A percentile compares a stretch with the other conserved stretches of the same genome.
phyloP scores from a whole-genome alignment of 2,329 filamentous ascomycete genomes.

The Domatiomyces catenatus region DNA sequence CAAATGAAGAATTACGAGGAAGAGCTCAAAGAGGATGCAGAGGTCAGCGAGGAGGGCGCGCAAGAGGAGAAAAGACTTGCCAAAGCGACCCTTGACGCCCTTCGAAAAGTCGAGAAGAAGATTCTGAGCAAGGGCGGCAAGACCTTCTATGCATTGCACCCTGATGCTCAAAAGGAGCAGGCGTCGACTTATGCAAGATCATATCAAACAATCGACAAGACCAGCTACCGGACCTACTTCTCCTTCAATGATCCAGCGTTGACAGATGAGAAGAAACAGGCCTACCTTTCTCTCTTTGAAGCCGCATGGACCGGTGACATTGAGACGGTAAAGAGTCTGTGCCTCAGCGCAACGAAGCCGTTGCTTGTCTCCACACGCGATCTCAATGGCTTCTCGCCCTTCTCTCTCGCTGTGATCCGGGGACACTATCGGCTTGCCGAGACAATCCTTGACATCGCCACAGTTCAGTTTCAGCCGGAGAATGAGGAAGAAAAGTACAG shows the following conservation, averaged over 20 bases:
- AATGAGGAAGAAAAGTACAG: constrained; percentile 35
- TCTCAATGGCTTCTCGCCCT: constrained; percentile 38
- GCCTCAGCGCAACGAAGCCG: constrained; percentile 46
- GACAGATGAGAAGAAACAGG: constrained; percentile 39
- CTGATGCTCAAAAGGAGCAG: constrained; percentile 24
- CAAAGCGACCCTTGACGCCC: constrained; percentile 33
- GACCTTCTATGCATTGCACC: constrained; percentile 49
- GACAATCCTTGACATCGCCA: constrained; percentile 53
- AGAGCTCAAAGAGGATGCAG: constrained; percentile 19
- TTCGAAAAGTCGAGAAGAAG: constrained; percentile 39
- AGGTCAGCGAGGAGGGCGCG: constrained; percentile 17
- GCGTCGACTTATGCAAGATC: not conserved
- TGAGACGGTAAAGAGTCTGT: constrained; percentile 48
- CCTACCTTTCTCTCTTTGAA: constrained; percentile 46
- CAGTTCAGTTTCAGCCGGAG: constrained; percentile 49
- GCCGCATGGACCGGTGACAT: constrained; percentile 59
- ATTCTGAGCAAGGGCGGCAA: constrained; percentile 49
- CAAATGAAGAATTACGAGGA: constrained; percentile 24
- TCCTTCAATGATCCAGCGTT: constrained; percentile 35
- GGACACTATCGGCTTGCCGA: constrained; percentile 50
- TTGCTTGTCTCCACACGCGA: constrained; percentile 50
- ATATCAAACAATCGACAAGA: constrained; percentile 15
- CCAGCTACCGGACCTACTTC: constrained; percentile 35
- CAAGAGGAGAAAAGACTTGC: constrained; percentile 39
- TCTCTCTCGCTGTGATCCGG: constrained; percentile 51